Base-by-base conservation (phyloP, 768 basidiomycete species). In the Hysterangium stoloniferum region DNA sequence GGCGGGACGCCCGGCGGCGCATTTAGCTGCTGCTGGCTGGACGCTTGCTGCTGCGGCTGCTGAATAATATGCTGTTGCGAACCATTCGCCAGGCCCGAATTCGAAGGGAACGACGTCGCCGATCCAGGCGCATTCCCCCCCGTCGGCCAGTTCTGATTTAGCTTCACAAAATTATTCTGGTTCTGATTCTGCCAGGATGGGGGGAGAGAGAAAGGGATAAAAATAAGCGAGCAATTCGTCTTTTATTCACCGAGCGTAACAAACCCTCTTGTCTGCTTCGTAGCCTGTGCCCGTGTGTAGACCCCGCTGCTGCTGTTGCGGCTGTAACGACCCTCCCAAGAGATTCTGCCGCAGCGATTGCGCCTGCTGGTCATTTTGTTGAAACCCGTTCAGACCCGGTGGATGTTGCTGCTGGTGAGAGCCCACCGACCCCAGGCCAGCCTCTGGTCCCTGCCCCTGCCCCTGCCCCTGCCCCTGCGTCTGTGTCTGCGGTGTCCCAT, bases 341-440 rank as follows among this genome's bases (percentile, higher is more conserved):
- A 80, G 63, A 53, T 57, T 78, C 59, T 79, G 73, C 48, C 80
- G 77, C 62, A 80, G 77, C 50, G 74, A 76, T 51, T 72, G 75
- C 43, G 65, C 69, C 50, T 57, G 9, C 37, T 42, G 57, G 59
- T 48, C 47, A 4, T 22, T 36, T 20, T 51, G 37, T 29, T 51
- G 49, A 37, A 83, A 84, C 25, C 82, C 82, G 60, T 86, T 85
- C 43, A 88, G 63, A n/a, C 85, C 86, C 24, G 86, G 85, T n/a
- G 84, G 85, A 64, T 81, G 85, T 45, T 45, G 44, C 25, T 45
- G 44, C 29, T 45, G 44, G 12, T 45, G 44, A 6, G 44, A 17
- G n/a, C 11, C 44, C 25, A 25, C 42, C n/a, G 42, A n/a, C n/a
- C n/a, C n/a, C 28, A 41, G 40, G 40, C 43, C 36, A 3, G 60